Evolutionary conservation across 805 yeast species (phyloP), one percentile per base, ranked within the genome.

Genomic region (Candida piceae): DNA sequence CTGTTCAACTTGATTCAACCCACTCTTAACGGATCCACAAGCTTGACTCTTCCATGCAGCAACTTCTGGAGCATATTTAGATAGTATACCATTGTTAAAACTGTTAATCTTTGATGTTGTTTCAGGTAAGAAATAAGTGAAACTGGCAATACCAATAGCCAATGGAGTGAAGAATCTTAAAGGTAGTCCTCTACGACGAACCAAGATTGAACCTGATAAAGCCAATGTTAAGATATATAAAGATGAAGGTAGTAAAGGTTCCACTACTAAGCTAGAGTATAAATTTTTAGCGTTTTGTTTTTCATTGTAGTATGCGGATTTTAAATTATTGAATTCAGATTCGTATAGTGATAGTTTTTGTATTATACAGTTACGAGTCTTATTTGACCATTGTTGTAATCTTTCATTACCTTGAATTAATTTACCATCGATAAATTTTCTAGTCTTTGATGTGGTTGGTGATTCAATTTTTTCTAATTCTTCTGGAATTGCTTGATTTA

Each of bases 181-280:
- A 1, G 76, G 74, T 8, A 76, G 53, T 1, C 70, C 49, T 46
- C 73, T 65, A 43, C 64, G 70, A 39, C 67, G 65, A 12, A 66
- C 74, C 23, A 74, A 42, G 38, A 80, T 72, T 3, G 83, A 75
- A 10, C 83, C 82, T 2, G 76, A 50, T 42, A 80, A 68, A 4
- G 79, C 58, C 5, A 71, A 64, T 1, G 84, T 76, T 27, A 79
- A 57, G 5, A 78, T 72, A 48, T 74, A 72, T 34, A 78, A 67
- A 28, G 71, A 53, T 29, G 66, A 64, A 15, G 85, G 85, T 39
- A 80, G 64, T 4, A 76, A 59, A 6, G 79, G 77, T 44, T 76
- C 83, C 35, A 57, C 64, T 15, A 76, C 63, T 21, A 67, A 36
- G 6, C 60, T 43, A 17, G 62, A 44, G 34, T 67, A 58, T 32